Base-by-base conservation (phyloP, 2,329 filamentous ascomycete species). In the Sporothrix phasma region DNA sequence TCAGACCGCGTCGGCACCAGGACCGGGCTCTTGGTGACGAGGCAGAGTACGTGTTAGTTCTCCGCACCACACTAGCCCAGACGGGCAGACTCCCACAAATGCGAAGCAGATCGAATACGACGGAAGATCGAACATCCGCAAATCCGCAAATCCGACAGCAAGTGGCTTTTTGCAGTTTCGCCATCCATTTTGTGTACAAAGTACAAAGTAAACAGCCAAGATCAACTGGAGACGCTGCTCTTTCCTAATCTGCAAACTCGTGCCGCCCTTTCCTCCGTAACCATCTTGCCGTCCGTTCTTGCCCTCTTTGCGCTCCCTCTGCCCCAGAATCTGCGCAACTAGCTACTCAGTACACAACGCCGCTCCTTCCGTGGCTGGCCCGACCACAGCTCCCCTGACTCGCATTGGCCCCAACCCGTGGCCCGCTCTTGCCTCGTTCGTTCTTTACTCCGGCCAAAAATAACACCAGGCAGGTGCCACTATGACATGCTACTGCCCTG, bases 21-120 rank as follows among this genome's bases (percentile, higher is more conserved):
- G 26, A 22, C 54, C 54, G 15, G 37, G 54, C 22, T 29, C 22
- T 8, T 22, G 46, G 46, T 62, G 60, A 62, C 60, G 46, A 62
- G 59, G 60, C 60, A 62, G 60, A 62, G 60, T 62, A 53, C 60
- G 59, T 61, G 24, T 61, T 51, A 61, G 59, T 61, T 45, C 58
- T 60, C 43, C 58, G 39, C 43, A 49, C 39, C 37, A 59, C 4
- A 26, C 39, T 59, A 59, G 39, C 19, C 24, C 56, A 59, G 39
- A 29, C 56, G 56, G 56, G 56, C 56, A 45, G 39, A 46, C 11
- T 59, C 13, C 41, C 15, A 19, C 7, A 39, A 59, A 59, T 13
- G 54, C 17, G 39, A 29, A 4, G 54, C 22, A 41, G 39, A 58
- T 37, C 26, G 13, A 13, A 43, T n/a, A n/a, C n/a, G n/a, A n/a